A percentile compares a stretch with the other conserved stretches of the same genome.
Conservation (phyloP, 208 protist genomes). For the Trichomonas tenax region DNA sequence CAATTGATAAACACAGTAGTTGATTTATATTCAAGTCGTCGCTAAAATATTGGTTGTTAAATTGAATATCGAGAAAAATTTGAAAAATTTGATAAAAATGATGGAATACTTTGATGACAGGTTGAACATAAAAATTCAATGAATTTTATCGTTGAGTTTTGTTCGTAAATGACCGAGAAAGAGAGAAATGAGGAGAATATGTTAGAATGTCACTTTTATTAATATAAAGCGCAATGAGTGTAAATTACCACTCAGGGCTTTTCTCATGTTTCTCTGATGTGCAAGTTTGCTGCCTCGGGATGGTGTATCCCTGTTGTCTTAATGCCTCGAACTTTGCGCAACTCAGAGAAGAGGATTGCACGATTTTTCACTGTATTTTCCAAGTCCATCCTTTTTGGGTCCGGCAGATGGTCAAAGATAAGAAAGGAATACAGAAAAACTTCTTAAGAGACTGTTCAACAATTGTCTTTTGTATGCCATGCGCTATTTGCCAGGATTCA, state of each 20-base stretch:
- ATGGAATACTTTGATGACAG: too few species aligned
- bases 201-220: neutral
- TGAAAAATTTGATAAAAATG: too few species aligned
- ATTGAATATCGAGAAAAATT: too few species aligned
- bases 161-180: too few species aligned
- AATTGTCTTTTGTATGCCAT: neutral
- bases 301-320: neutral
- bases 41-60: too few species aligned
- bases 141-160: too few species aligned
- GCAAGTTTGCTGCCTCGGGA: neutral
- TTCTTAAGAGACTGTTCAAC: neutral
- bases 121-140: too few species aligned
- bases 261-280: neutral
- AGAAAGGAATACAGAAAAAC: neutral
- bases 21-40: too few species aligned
- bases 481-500: neutral
- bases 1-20: too few species aligned
- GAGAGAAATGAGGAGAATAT: too few species aligned
- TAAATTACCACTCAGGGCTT: neutral
- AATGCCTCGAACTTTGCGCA: neutral
- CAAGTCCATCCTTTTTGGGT: neutral
- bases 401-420: neutral
- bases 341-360: neutral
- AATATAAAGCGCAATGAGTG: neutral
- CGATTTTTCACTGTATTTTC: neutral